Evolutionary conservation across 2,329 filamentous ascomycete species (phyloP).

Genomic region (Aspergillus pseudoviridinutans): DNA sequence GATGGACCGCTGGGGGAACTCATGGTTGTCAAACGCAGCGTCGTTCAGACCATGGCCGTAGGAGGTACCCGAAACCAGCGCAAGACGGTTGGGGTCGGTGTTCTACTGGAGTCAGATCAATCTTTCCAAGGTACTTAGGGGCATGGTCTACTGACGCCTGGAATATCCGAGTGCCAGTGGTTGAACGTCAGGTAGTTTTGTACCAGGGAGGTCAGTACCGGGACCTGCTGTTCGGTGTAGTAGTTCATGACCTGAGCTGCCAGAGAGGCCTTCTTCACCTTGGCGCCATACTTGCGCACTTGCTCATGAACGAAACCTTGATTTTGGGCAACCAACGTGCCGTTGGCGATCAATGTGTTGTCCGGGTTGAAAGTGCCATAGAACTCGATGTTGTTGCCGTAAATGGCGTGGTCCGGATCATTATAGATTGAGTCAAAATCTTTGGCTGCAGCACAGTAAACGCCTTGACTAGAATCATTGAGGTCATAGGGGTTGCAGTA

Average conservation of each 20-base stretch:
- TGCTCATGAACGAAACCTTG: slow-evolving; percentile 44
- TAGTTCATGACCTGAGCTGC: slow-evolving; percentile 43
- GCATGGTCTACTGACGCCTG: slow-evolving; percentile 34
- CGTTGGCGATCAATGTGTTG: slow-evolving; percentile 33
- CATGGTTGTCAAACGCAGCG: slow-evolving; percentile 21
- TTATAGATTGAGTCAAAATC: slow-evolving; percentile 41
- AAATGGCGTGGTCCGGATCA: slow-evolving; percentile 42
- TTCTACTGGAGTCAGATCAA: slow-evolving; percentile 25
- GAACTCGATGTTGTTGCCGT: slow-evolving; percentile 45
- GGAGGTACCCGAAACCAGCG: slow-evolving; percentile 28
- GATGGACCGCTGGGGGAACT: slow-evolving; percentile 31
- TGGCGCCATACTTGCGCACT: slow-evolving; percentile 30
- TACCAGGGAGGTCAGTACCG: slow-evolving; percentile 38
- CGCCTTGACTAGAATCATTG: slow-evolving; percentile 23
- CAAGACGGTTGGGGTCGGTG: slow-evolving; percentile 43
- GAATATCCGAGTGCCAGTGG: slow-evolving; percentile 43
- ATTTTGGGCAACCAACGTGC: slow-evolving; percentile 27
- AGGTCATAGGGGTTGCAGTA: slow-evolving; percentile 43
- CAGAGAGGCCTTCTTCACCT: slow-evolving; percentile 28
- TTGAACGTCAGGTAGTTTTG: slow-evolving; percentile 44
- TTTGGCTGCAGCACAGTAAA: slow-evolving; percentile 31
- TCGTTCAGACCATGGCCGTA: slow-evolving; percentile 33
- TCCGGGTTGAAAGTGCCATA: slow-evolving; percentile 39
- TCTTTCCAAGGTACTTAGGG: not conserved
- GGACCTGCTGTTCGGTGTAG: slow-evolving; percentile 42